A percentile compares a stretch with the other conserved stretches of the same genome.
Conservation (phyloP, 495 filamentous ascomycete species). For the Amphirosellinia nigrospora region DNA sequence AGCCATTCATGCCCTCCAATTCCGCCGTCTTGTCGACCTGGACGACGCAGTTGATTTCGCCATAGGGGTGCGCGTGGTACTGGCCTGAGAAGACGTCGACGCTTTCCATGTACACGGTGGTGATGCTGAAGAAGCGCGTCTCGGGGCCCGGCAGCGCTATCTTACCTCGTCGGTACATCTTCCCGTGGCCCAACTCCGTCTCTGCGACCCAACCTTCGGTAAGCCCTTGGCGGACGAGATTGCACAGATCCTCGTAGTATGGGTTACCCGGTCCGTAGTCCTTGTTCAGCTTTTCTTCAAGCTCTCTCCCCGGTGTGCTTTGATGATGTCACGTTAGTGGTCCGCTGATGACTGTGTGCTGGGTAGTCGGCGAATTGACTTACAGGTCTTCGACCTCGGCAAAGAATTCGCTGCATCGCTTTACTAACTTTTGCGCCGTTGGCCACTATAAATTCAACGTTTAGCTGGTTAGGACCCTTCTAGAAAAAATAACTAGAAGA, state of each 20-base stretch:
- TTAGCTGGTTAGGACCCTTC: neutral
- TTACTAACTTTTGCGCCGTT: conserved; percentile 47
- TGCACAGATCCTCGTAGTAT: conserved; percentile 52
- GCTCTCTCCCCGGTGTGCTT: conserved; percentile 52
- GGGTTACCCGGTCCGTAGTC: conserved; percentile 50
- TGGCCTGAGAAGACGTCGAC: conserved; percentile 49
- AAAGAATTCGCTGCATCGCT: conserved; percentile 48
- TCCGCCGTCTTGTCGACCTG: conserved; percentile 48
- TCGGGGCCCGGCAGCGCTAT: conserved; percentile 44
- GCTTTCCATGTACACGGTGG: conserved; percentile 57
- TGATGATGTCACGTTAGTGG: neutral
- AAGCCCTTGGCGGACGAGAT: conserved; percentile 45
- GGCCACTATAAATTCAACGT: conserved; percentile 31
- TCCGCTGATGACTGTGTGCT: neutral
- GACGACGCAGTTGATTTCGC: conserved; percentile 58
- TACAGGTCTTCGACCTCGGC: conserved; percentile 51
- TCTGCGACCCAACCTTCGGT: conserved; percentile 55
- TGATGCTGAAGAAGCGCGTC: conserved; percentile 54
- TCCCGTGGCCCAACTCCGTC: conserved; percentile 43
- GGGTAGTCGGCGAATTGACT: conserved; percentile 3
- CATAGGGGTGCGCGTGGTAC: conserved; percentile 55
- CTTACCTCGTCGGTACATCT: conserved; percentile 52
- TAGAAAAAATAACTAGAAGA: neutral
- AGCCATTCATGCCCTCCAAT: conserved; percentile 52
- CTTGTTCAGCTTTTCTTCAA: conserved; percentile 49